phyloP scores from a whole-genome alignment of 2,329 filamentous ascomycete genomes.

The Penicillium polonicum region DNA sequence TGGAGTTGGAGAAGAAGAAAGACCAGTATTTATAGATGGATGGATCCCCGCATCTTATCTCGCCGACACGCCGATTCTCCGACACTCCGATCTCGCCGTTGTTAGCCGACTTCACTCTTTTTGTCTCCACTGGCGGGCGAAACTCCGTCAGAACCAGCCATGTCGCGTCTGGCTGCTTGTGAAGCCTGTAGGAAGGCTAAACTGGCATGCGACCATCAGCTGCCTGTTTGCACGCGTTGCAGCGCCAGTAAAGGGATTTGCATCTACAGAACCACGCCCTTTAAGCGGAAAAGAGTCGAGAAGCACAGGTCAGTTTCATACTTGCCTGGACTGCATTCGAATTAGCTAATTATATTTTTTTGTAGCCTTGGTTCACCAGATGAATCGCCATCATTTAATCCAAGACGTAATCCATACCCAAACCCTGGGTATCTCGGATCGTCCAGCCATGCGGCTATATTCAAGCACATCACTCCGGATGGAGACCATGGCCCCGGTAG shows the following conservation, averaged over 20 bases:
- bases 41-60: conserved; percentile 21
- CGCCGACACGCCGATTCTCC: conserved; percentile 16
- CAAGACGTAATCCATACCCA: conserved; percentile 27
- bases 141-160: conserved; percentile 11
- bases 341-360: neutral
- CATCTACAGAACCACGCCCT: conserved; percentile 29
- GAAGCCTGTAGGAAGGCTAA: conserved; percentile 28
- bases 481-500: conserved; percentile 11
- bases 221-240: conserved; percentile 24
- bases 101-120: conserved; percentile 18
- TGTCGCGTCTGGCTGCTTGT: conserved; percentile 27
- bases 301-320: conserved; percentile 20
- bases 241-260: conserved; percentile 19
- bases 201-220: conserved; percentile 25
- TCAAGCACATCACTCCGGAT: conserved; percentile 28
- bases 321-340: neutral
- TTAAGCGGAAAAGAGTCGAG: conserved; percentile 24
- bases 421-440: conserved; percentile 32
- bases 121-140: conserved; percentile 7
- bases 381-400: conserved; percentile 20
- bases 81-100: conserved; percentile 14
- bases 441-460: conserved; percentile 32
- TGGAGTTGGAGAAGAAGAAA: conserved; percentile 1
- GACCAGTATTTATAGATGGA: conserved; percentile 6
- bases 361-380: conserved; percentile 18